Evolutionary conservation across 2,329 filamentous ascomycete species (phyloP), one percentile per base, ranked within the genome.

Genomic region (Penicillium sp.): DNA sequence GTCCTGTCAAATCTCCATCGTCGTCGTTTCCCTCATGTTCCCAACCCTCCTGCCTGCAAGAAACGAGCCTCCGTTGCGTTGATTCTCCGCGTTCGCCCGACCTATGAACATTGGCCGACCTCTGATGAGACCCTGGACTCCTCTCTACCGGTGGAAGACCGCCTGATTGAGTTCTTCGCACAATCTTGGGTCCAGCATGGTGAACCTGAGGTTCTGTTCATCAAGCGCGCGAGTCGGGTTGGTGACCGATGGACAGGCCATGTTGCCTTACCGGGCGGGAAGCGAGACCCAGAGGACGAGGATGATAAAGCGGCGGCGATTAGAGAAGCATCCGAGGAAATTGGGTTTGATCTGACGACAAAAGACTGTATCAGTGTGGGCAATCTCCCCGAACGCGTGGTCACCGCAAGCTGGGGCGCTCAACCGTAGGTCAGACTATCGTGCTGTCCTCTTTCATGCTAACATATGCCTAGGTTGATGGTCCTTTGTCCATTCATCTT

Each of bases 161-260:
- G 77, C 35, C 55, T 85, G 31, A 70, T 81, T 28, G 68, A 75
- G 8, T 88, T 87, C 72, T 88, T 88, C 64, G 70, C 74, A 1
- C 83, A 85, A 60, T 67, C 78, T 14, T 89, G 86, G 86, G 83
- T 86, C 6, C 77, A 81, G 57, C 71, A 85, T 65, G 85, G 85
- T 22, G 81, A 85, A 54, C 81, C 85, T 0, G 86, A 89, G 66
- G 74, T 85, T n/a, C 75, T 88, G 3, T 88, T 88, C 67, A 89
- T 89, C 67, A 89, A 88, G 65, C 76, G 86, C 41, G 82, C 86
- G 2, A 79, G 84, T 4, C 75, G 86, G 33, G 75, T 79, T 48
- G 84, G 85, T 7, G 86, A 89, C 66, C 76, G 84, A 51, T 89
- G 86, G 86, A 87, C 83, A 1, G 80, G 81, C 3, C 86, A 89